A percentile compares a stretch with the other conserved stretches of the same genome.
phyloP scores from a whole-genome alignment of 805 yeast species.

The Ogataea nakhonphanomensis region DNA sequence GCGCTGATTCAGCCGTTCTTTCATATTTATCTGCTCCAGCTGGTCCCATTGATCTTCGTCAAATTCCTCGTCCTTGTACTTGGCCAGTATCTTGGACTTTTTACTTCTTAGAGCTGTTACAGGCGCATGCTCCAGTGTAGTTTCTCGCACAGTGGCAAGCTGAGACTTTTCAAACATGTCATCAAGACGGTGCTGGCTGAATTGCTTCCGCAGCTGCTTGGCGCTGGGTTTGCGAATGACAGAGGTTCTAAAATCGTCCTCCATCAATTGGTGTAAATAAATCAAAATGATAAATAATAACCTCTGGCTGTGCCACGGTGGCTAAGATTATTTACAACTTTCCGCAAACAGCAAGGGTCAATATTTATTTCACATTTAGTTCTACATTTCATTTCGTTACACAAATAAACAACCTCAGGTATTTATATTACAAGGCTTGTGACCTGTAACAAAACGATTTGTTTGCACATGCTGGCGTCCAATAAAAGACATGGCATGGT shows the following conservation, averaged over 20 bases:
- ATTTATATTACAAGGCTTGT: constrained; percentile 5
- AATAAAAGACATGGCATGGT: constrained; percentile 23
- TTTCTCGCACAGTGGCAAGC: constrained; percentile 27
- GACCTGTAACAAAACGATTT: constrained; percentile 9
- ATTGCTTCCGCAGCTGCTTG: constrained; percentile 11
- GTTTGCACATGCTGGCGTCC: constrained; percentile 11
- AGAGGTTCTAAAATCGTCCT: constrained; percentile 16
- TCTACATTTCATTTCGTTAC: constrained; percentile 6
- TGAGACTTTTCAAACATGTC: constrained; percentile 16
- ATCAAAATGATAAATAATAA: not conserved
- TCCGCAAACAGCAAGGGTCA: constrained; percentile 10
- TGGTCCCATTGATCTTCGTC: constrained; percentile 20
- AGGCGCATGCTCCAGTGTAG: constrained; percentile 15
- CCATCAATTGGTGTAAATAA: not conserved
- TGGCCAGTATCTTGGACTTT: constrained; percentile 10
- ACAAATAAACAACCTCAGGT: constrained; percentile 5
- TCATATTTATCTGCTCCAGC: constrained; percentile 18
- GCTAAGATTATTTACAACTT: constrained; percentile 13
- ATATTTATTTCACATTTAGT: constrained; percentile 1
- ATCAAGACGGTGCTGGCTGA: constrained; percentile 14
- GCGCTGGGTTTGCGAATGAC: constrained; percentile 19
- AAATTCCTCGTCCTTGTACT: constrained; percentile 19
- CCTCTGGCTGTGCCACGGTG: constrained; percentile 7
- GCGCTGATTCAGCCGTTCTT: constrained; percentile 8
- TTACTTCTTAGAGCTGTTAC: constrained; percentile 7